Evolutionary conservation across 2,329 filamentous ascomycete genomes (phyloP), one percentile per base, ranked within the genome.

Genomic region (Alternaria consortialis): DNA sequence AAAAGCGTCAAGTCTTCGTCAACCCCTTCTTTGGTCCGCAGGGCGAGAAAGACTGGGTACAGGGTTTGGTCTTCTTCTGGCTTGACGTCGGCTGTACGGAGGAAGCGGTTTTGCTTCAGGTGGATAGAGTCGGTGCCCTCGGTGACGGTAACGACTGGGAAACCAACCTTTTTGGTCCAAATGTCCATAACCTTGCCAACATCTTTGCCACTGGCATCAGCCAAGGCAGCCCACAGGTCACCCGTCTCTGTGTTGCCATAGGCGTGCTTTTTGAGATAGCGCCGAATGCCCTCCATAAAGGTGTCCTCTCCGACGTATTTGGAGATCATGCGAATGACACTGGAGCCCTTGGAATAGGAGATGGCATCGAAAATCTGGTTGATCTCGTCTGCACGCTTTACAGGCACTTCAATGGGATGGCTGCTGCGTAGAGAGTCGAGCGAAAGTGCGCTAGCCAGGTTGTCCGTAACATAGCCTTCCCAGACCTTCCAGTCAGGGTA

Each of bases 331-430:
- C 94, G 91, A 63, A 98, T 85, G 34, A 98, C 94, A 71, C 93
- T 97, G 11, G 94, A 97, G 17, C 94, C 94, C 83, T 98, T 98
- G 57, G 93, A 94, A 81, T 98, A 98, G 1, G 94, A 97, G 68
- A 98, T 98, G 64, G 93, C 92, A 77, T 98, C 94, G 72, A 98
- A 98, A 70, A 98, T 98, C 82, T 98, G 94, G 81, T 97, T 97
- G 78, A 98, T 94, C 80, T 98, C 93, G 70, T 97, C 93, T 29
- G 94, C 94, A 60, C 91, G 90, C 85, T 97, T 97, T 65, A 98
- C 93, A 1, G 94, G 94, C 1, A 97, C 94, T 79, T 98, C 94
- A 60, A 98, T 97, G 6, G 94, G 94, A 79, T 98, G 94, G 74
- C 93, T 97, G 86, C 93, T 97, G 70, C 94, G 89, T 54, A 98